Conservation (phyloP, 2,329 filamentous ascomycete genomes). For the Zalaria obscura region DNA sequence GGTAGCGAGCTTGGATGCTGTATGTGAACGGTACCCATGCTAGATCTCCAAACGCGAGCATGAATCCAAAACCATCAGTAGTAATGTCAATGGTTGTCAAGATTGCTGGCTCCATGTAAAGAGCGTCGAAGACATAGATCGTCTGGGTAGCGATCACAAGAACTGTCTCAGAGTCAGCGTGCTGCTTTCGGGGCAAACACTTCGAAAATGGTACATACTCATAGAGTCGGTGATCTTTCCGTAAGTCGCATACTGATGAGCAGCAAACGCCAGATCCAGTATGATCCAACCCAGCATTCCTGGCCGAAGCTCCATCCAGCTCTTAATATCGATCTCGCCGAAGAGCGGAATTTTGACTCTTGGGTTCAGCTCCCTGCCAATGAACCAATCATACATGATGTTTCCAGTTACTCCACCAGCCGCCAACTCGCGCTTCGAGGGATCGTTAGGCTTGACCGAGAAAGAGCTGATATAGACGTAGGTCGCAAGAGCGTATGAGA, state of each 20-base stretch:
- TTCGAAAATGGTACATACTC: slow-evolving; percentile 10
- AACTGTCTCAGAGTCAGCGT: slow-evolving; percentile 21
- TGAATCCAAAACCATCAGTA: slow-evolving; percentile 86
- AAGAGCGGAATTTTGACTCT: slow-evolving; percentile 65
- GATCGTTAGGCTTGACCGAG: slow-evolving; percentile 60
- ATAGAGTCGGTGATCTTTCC: slow-evolving; percentile 80
- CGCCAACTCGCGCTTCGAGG: slow-evolving; percentile 61
- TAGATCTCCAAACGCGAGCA: slow-evolving; percentile 85
- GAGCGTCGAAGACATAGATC: slow-evolving; percentile 71
- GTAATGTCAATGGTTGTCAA: slow-evolving; percentile 91
- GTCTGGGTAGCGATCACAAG: slow-evolving; percentile 65
- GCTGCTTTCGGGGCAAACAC: background rate
- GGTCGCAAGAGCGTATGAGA: slow-evolving; percentile 57
- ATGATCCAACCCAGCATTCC: slow-evolving; percentile 83
- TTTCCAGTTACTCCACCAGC: slow-evolving; percentile 73
- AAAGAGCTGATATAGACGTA: slow-evolving; percentile 79
- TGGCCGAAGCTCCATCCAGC: slow-evolving; percentile 80
- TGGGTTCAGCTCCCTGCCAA: slow-evolving; percentile 88
- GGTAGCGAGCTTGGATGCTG: slow-evolving; percentile 69
- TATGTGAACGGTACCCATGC: slow-evolving; percentile 90
- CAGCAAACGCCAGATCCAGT: slow-evolving; percentile 69
- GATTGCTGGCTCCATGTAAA: slow-evolving; percentile 78
- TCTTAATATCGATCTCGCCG: slow-evolving; percentile 80
- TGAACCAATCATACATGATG: slow-evolving; percentile 89
- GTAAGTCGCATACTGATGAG: slow-evolving; percentile 75